phyloP scores from a whole-genome alignment of 2,329 filamentous ascomycete species.

The Ceratocystis smalleyi region DNA sequence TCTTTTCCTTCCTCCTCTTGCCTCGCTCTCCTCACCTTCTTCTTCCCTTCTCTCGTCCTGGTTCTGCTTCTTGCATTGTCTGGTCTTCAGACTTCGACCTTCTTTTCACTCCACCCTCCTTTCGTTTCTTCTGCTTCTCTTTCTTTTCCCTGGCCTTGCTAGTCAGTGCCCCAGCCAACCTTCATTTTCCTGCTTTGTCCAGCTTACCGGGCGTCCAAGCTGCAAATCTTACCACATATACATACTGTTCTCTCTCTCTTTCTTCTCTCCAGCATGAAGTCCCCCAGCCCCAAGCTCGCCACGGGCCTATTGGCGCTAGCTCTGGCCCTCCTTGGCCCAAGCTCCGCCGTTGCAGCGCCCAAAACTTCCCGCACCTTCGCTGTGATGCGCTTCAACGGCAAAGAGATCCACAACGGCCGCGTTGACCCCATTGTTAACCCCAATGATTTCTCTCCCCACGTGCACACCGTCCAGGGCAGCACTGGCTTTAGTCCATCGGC shows the following conservation, averaged over 20 bases:
- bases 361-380: constrained; percentile 41
- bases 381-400: constrained; percentile 55
- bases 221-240: not conserved
- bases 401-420: constrained; percentile 45
- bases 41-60: not conserved
- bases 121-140: not conserved
- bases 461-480: constrained; percentile 57
- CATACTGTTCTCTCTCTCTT: not conserved
- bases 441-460: constrained; percentile 42
- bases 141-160: not conserved
- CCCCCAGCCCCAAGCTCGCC: constrained; percentile 18
- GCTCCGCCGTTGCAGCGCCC: constrained; percentile 16
- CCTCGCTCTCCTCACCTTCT: no score
- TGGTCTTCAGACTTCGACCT: not conserved
- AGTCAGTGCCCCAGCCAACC: not conserved
- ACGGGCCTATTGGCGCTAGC: constrained; percentile 17
- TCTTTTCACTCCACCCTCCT: not conserved
- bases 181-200: constrained; percentile 19
- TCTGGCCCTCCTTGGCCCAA: constrained; percentile 7
- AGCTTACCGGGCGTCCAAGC: constrained; percentile 19
- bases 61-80: not conserved
- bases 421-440: constrained; percentile 55
- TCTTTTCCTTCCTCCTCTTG: no score
- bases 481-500: constrained; percentile 50
- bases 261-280: constrained; percentile 24